A percentile compares a stretch with the other conserved stretches of the same genome.
These are phyloP conservation scores for Imleria badia DNA, from an alignment of 768 basidiomycete genomes.

Conservation along the genomic window DNA sequence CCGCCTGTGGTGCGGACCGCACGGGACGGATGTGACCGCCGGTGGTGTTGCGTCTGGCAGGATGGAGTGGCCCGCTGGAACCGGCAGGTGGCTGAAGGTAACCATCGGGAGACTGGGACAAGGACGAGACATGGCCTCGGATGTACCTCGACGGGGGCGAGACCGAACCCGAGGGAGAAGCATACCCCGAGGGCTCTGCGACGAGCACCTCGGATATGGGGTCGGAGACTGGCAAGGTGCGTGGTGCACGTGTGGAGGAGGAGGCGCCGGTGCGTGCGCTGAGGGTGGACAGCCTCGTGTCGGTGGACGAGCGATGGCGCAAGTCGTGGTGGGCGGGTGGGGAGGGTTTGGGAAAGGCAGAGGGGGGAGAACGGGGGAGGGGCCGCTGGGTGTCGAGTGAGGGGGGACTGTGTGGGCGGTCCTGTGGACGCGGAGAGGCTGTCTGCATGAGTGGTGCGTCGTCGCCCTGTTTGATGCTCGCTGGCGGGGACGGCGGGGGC, in stretches of 20 bases:
- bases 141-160: conserved; percentile 23
- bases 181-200: conserved; percentile 16
- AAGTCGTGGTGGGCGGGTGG: conserved; percentile 25
- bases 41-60: conserved; percentile 69
- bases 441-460: conserved; percentile 12
- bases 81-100: conserved; percentile 52
- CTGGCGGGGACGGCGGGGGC: conserved; percentile 55
- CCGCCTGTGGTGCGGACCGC: conserved; percentile 32
- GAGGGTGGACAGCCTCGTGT: conserved; percentile 42
- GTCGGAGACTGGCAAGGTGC: conserved; percentile 13
- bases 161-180: conserved; percentile 14
- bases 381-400: conserved; percentile 15
- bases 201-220: conserved; percentile 20
- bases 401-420: conserved; percentile 21
- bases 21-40: conserved; percentile 45
- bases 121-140: conserved; percentile 20
- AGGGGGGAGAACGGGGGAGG: conserved; percentile 19
- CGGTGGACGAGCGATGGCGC: conserved; percentile 50
- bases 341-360: conserved; percentile 18
- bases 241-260: conserved; percentile 20
- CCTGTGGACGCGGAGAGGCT: conserved; percentile 16
- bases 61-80: conserved; percentile 32
- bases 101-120: conserved; percentile 39
- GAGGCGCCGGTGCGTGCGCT: conserved; percentile 23
- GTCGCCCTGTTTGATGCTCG: conserved; percentile 35